Conservation (phyloP, 257 asterid genomes). For the Solanum etuberosum region DNA sequence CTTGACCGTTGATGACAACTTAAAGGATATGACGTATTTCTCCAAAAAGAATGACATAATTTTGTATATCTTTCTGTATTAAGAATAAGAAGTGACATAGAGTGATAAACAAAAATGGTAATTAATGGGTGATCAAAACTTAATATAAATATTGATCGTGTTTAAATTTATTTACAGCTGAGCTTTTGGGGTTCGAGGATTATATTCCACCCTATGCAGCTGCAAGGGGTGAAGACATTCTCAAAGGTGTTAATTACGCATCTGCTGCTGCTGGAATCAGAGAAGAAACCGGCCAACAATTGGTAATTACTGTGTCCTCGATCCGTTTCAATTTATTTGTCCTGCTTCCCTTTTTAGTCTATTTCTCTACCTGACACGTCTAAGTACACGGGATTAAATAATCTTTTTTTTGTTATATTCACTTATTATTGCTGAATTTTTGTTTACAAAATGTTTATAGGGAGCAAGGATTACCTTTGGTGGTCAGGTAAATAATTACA, state of each 20-base stretch:
- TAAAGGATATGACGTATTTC: too few relatives aligned
- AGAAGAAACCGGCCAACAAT: conserved; percentile 29
- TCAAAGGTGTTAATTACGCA: conserved; percentile 42
- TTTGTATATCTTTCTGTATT: too few relatives aligned
- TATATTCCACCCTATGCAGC: conserved; percentile 27
- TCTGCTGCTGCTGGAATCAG: conserved; percentile 60
- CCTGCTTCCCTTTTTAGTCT: neutral
- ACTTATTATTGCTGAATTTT: neutral
- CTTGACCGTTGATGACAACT: neutral
- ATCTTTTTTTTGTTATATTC: neutral
- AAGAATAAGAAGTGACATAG: too few relatives aligned
- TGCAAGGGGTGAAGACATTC: conserved; percentile 21
- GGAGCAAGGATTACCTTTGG: conserved; percentile 54
- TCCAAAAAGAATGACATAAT: too few relatives aligned
- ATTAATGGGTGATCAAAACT: neutral
- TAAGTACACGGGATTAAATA: too few relatives aligned
- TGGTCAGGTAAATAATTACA: conserved; percentile 65
- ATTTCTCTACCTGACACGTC: too few relatives aligned
- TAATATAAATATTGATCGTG: neutral
- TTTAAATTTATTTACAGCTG: conserved; percentile 22
- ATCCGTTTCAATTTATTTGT: neutral
- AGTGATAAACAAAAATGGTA: neutral
- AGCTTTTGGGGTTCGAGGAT: conserved; percentile 33
- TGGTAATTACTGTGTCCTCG: conserved; percentile 7
- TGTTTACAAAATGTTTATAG: conserved; percentile 12